Conservation (phyloP, 257 asterid species). For the Ballota nigra region DNA sequence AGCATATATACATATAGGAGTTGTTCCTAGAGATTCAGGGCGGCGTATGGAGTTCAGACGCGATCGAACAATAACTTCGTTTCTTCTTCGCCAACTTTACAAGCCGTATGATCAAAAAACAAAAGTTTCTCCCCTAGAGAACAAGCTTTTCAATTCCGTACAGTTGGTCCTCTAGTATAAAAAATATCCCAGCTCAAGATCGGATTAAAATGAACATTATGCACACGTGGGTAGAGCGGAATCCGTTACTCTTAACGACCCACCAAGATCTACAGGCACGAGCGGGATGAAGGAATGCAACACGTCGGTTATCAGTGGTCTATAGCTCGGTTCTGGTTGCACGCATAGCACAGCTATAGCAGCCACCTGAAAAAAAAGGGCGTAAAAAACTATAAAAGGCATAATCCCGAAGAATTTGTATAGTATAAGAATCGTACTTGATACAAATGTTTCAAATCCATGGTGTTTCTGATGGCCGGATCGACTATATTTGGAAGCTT, state of each 20-base stretch:
- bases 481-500: slow-evolving; percentile 89
- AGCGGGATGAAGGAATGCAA: slow-evolving; percentile 95
- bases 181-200: slow-evolving; percentile 17
- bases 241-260: slow-evolving; percentile 63
- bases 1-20: background rate
- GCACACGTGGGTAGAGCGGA: slow-evolving; percentile 29
- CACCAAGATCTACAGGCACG: slow-evolving; percentile 88
- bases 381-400: background rate
- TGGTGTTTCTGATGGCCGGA: slow-evolving; percentile 63
- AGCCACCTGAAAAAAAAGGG: slow-evolving; percentile 59
- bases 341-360: slow-evolving; percentile 95
- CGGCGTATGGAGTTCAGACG: too few species aligned
- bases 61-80: background rate
- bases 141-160: slow-evolving; percentile 7
- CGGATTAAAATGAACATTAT: slow-evolving; percentile 20
- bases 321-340: slow-evolving; percentile 93
- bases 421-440: slow-evolving; percentile 50
- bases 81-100: slow-evolving; percentile 32
- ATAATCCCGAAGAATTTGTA: background rate
- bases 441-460: slow-evolving; percentile 91
- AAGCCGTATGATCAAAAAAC: slow-evolving; percentile 18
- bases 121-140: slow-evolving; percentile 25
- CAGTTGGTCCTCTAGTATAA: background rate
- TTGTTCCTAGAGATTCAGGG: background rate
- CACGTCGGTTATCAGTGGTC: slow-evolving; percentile 93